A percentile compares a stretch with the other conserved stretches of the same genome.
These are phyloP conservation scores for Mortierella polycephala DNA, from an alignment of 371 early-diverging fungal species.

Conservation along the genomic window DNA sequence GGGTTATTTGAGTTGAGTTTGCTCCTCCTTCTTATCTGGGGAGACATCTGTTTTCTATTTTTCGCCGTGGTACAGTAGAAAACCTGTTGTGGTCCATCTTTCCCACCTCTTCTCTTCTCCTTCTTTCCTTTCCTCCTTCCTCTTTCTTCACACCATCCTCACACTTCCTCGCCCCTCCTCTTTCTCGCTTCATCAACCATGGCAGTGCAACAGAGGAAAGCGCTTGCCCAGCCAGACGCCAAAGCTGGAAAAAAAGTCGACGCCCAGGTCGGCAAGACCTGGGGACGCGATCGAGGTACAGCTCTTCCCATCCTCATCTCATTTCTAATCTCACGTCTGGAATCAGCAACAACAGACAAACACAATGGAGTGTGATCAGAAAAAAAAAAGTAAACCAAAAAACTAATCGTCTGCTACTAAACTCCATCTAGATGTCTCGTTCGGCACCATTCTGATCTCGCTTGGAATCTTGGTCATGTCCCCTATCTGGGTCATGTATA, in stretches of 20 bases:
- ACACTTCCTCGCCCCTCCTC: not conserved
- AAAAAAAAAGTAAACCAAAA: not conserved
- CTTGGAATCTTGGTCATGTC: constrained; percentile 65
- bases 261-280: constrained; percentile 65
- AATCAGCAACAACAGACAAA: not conserved
- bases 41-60: not conserved
- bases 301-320: not conserved
- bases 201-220: constrained; percentile 53
- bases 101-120: constrained; percentile 7
- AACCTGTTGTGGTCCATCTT: not conserved
- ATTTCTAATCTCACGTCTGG: not conserved
- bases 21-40: not conserved
- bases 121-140: constrained; percentile 1
- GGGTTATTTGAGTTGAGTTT: not conserved
- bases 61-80: not conserved
- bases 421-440: constrained; percentile 59
- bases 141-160: not conserved
- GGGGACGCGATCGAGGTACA: constrained; percentile 66
- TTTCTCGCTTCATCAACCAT: constrained; percentile 7
- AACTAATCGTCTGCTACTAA: not conserved
- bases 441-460: constrained; percentile 60
- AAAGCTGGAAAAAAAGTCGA: constrained; percentile 31
- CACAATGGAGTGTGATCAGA: not conserved
- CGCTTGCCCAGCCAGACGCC: constrained; percentile 18
- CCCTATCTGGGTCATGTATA: constrained; percentile 74